A percentile compares a stretch with the other conserved stretches of the same genome.
phyloP scores from a whole-genome alignment of 2,329 filamentous ascomycete genomes.

The Cyphellophora europaea region DNA sequence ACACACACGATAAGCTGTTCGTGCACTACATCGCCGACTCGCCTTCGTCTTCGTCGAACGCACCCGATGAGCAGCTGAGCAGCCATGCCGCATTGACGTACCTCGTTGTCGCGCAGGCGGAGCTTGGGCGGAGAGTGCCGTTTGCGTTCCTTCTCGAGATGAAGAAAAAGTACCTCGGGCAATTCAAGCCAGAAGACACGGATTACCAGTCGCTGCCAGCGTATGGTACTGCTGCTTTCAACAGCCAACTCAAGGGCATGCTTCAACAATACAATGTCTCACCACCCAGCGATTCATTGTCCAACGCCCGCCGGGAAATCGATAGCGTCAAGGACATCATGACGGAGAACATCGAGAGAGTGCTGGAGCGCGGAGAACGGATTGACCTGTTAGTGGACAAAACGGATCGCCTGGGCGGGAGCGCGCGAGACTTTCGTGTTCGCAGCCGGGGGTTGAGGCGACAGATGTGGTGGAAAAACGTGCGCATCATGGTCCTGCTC shows the following conservation, averaged over 20 bases:
- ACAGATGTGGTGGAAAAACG: slow-evolving; percentile 99
- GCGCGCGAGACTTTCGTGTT: slow-evolving; percentile 81
- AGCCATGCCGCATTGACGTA: slow-evolving; percentile 70
- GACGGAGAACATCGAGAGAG: slow-evolving; percentile 87
- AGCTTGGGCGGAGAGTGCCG: slow-evolving; percentile 75
- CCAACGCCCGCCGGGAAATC: slow-evolving; percentile 78
- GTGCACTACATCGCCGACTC: slow-evolving; percentile 93
- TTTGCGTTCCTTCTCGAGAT: slow-evolving; percentile 90
- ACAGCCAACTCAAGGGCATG: slow-evolving; percentile 62
- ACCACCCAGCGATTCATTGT: slow-evolving; percentile 68
- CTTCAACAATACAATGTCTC: slow-evolving; percentile 82
- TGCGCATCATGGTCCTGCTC: slow-evolving; percentile 82
- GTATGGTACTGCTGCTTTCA: slow-evolving; percentile 86
- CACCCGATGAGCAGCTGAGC: slow-evolving; percentile 16
- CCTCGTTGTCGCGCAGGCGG: slow-evolving; percentile 74
- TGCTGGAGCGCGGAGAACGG: slow-evolving; percentile 82
- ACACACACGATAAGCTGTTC: slow-evolving; percentile 82
- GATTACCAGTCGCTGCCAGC: slow-evolving; percentile 72
- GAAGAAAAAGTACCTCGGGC: slow-evolving; percentile 72
- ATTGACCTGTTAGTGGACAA: slow-evolving; percentile 94
- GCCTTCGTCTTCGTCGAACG: slow-evolving; percentile 51
- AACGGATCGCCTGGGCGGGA: slow-evolving; percentile 83
- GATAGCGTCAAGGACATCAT: slow-evolving; percentile 88
- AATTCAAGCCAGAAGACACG: slow-evolving; percentile 56
- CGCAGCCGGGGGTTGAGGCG: slow-evolving; percentile 77